phyloP scores from a whole-genome alignment of 129 eudicot genomes.

The Helichrysum umbraculigerum region DNA sequence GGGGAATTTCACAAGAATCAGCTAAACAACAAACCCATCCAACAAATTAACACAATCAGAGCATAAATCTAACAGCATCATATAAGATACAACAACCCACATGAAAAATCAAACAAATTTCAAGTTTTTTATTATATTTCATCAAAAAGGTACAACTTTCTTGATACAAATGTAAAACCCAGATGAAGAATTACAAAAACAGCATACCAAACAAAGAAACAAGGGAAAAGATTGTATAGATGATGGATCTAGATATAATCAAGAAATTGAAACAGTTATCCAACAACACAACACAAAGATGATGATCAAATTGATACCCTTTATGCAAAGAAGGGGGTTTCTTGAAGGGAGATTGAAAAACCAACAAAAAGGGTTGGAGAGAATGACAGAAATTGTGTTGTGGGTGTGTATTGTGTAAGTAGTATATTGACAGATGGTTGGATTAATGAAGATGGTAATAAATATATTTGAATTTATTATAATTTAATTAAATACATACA shows the following conservation, averaged over 20 bases:
- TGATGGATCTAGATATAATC: slow-evolving; percentile 24
- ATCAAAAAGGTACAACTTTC: slow-evolving; percentile 6
- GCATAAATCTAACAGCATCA: slow-evolving; percentile 8
- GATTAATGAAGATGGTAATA: slow-evolving; percentile 1
- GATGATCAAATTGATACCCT: slow-evolving; percentile 16
- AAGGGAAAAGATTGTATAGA: not conserved
- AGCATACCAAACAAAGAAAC: slow-evolving; percentile 24
- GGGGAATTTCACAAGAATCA: not conserved
- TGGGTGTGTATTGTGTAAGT: slow-evolving; percentile 4
- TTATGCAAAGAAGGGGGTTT: not conserved
- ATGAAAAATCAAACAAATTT: not conserved
- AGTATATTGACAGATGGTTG: not conserved
- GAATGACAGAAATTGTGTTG: slow-evolving; percentile 21
- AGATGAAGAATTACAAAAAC: slow-evolving; percentile 20
- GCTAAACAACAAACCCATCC: slow-evolving; percentile 12
- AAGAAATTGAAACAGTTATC: not conserved
- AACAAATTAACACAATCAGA: not conserved
- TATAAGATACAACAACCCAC: slow-evolving; percentile 5
- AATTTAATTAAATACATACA: too few relatives aligned
- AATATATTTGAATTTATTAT: not conserved
- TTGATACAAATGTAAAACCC: slow-evolving; percentile 10
- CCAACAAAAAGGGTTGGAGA: slow-evolving; percentile 11
- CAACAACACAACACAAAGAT: not conserved
- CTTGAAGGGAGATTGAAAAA: not conserved
- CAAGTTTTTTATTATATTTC: not conserved